Evolutionary conservation across 495 filamentous ascomycete species (phyloP).

Genomic region (Tuber magnatum): DNA sequence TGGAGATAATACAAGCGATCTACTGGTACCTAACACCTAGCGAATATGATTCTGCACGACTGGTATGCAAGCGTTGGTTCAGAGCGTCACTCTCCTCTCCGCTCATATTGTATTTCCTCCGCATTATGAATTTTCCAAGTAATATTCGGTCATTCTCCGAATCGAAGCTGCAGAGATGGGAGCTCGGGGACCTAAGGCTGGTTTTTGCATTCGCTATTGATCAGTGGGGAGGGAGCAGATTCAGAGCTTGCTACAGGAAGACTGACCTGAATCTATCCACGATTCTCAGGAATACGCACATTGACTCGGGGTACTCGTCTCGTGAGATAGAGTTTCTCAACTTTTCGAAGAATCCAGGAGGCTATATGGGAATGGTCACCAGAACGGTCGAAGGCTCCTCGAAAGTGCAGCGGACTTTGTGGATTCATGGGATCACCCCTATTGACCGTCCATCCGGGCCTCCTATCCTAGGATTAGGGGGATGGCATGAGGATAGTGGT

Average conservation of each 20-base stretch:
- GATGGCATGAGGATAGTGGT: not conserved
- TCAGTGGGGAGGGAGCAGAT: conserved; percentile 18
- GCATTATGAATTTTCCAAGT: conserved; percentile 20
- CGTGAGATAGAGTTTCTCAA: conserved; percentile 24
- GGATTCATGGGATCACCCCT: conserved; percentile 22
- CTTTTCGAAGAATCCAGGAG: conserved; percentile 21
- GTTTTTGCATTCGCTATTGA: conserved; percentile 21
- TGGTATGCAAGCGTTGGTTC: conserved; percentile 29
- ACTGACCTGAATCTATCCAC: conserved; percentile 19
- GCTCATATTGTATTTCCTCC: conserved; percentile 19
- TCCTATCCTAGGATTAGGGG: not conserved
- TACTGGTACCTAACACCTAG: conserved; percentile 23
- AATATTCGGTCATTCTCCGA: conserved; percentile 22
- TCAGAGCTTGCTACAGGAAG: conserved; percentile 25
- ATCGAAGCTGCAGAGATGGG: conserved; percentile 21
- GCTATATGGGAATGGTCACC: conserved; percentile 29
- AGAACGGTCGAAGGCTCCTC: conserved; percentile 5
- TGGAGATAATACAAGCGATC: conserved; percentile 28
- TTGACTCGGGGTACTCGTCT: conserved; percentile 28
- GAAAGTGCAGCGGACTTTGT: conserved; percentile 20
- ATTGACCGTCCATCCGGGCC: not conserved
- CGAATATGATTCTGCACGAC: conserved; percentile 30
- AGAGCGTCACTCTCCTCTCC: conserved; percentile 18
- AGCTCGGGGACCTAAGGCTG: conserved; percentile 18
- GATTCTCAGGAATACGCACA: conserved; percentile 11